Evolutionary conservation across 768 basidiomycete species (phyloP), one percentile per base, ranked within the genome.

Genomic region (Termitomyces sp.): DNA sequence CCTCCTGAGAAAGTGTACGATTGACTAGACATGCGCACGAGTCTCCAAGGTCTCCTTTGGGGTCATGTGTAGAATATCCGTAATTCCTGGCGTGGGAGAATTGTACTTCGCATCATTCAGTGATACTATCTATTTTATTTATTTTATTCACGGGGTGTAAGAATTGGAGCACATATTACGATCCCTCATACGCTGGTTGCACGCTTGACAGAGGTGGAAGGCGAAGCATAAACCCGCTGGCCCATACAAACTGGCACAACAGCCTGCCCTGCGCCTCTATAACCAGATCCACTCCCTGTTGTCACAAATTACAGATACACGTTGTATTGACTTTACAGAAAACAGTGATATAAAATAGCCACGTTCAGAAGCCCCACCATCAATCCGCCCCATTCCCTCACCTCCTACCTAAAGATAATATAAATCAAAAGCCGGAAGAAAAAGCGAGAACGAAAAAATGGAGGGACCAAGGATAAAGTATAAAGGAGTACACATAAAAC

Each of bases 401-500:
- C 39, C 46, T 14, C 24, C 46, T 22, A 34, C 41, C 31, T 24
- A 22, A 10, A 49, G 29, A 41, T 31, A 48, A 44, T 49, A 39
- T 42, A 36, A 56, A 36, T 48, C 32, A 27, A 27, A 57, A 52
- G 8, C 10, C 4, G 34, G 39, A 51, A 18, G 41, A 41, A 37
- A 42, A 51, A 34, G 18, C 26, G 39, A 10, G 44, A 26, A 58
- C 31, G 36, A 53, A 32, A 48, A 48, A 14, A 26, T 27, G 49
- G 34, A 55, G 6, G 24, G 41, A 53, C 16, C 7, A 29, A 34
- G 26, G 24, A 37, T 37, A 18, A 37, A 41, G 29, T 41, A 46
- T 26, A 52, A 49, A 34, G 47, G 39, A 60, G 58, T 59, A 60
- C 59, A 59, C 53, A 55, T 58, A 58, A 59, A 59, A 63, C 59